These are phyloP conservation scores for Ceratobasidium sp. DNA, from an alignment of 1,284 basidiomycete genomes.

Conservation along the genomic window DNA sequence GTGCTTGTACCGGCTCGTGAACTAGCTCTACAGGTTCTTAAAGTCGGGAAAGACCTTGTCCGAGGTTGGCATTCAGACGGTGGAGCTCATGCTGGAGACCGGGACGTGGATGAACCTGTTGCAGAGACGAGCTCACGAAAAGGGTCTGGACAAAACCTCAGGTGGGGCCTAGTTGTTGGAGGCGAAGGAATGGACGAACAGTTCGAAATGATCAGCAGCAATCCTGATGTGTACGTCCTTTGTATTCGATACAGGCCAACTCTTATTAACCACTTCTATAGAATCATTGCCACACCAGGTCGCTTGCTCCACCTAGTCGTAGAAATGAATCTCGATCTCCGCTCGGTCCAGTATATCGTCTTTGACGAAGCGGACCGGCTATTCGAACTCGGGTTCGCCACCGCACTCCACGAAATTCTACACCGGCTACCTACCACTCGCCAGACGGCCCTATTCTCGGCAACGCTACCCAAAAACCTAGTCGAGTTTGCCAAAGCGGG, in stretches of 20 bases:
- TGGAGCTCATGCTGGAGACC: constrained; percentile 69
- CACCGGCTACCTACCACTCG: constrained; percentile 84
- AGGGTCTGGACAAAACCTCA: constrained; percentile 63
- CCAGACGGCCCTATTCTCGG: constrained; percentile 95
- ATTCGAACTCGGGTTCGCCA: constrained; percentile 98
- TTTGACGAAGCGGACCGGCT: constrained; percentile 99
- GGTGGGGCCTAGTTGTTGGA: constrained; percentile 96
- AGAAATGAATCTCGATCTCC: constrained; percentile 96
- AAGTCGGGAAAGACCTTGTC: constrained; percentile 92
- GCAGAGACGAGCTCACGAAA: constrained; percentile 54
- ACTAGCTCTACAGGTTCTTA: constrained; percentile 91
- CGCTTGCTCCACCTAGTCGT: constrained; percentile 94
- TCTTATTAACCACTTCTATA: constrained; percentile 50
- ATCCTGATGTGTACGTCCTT: constrained; percentile 87
- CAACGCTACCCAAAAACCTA: constrained; percentile 93
- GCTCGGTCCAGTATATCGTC: constrained; percentile 88
- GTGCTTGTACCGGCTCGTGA: constrained; percentile 94
- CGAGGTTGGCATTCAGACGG: constrained; percentile 72
- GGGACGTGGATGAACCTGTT: constrained; percentile 62
- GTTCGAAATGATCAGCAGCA: constrained; percentile 93
- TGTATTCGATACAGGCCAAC: background rate
- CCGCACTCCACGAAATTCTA: constrained; percentile 90
- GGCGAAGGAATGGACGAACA: constrained; percentile 97
- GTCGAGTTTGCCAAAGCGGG: constrained; percentile 99
- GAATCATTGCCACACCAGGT: constrained; percentile 96